Percentiles rank a stretch among this genome's conserved stretches.
Evolutionary conservation across 495 filamentous ascomycete genomes (phyloP).

Genomic region (Paragyromitra xinjiangensis): DNA sequence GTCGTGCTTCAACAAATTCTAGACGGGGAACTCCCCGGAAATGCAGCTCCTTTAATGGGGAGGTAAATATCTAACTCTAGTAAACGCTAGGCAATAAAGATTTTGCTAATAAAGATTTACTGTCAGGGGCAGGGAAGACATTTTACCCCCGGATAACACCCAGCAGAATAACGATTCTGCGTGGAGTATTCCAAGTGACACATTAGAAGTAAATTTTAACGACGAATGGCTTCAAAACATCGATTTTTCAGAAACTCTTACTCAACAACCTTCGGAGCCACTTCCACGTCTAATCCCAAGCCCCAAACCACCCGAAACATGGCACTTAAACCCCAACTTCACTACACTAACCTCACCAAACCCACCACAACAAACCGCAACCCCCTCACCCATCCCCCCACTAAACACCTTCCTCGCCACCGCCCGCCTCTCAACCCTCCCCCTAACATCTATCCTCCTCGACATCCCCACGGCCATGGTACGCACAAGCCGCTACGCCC

Average conservation of each 20-base stretch:
- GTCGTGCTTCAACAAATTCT: background rate
- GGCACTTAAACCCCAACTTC: background rate
- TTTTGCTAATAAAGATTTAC: too few relatives aligned
- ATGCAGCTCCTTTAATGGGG: background rate
- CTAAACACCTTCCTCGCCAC: background rate
- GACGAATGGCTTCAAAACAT: constrained; percentile 15
- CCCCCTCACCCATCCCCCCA: background rate
- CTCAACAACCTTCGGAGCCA: background rate
- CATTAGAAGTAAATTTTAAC: background rate
- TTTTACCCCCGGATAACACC: background rate
- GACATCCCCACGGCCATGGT: constrained; percentile 17
- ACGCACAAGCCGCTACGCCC: background rate
- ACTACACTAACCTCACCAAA: too few relatives aligned
- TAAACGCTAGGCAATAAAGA: too few relatives aligned
- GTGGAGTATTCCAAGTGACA: background rate
- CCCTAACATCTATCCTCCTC: constrained; percentile 16
- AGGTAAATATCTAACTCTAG: background rate
- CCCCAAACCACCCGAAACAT: background rate
- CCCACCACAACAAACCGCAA: background rate
- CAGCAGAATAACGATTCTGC: background rate
- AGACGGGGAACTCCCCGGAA: background rate
- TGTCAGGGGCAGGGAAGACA: too few relatives aligned
- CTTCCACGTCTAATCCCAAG: background rate
- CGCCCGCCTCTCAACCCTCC: background rate
- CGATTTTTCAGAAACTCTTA: background rate